Evolutionary conservation across 495 filamentous ascomycete species (phyloP).

Genomic region (Tuber calosporum): DNA sequence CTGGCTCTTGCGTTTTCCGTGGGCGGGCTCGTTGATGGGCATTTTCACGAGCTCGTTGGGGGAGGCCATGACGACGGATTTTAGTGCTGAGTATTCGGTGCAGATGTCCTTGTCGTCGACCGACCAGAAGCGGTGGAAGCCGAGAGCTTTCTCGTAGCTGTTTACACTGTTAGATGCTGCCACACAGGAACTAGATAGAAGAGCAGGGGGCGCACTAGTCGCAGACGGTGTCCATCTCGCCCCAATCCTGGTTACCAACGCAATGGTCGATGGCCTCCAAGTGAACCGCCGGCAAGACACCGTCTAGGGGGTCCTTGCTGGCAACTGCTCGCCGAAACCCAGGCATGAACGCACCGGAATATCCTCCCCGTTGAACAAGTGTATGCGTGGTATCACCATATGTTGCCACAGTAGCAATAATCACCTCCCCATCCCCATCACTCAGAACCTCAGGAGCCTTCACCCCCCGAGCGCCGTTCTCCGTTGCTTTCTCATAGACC

Average conservation of each 20-base stretch:
- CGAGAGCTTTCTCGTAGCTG: conserved; percentile 76
- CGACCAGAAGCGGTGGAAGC: conserved; percentile 91
- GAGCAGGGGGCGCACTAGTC: conserved; percentile 52
- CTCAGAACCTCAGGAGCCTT: conserved; percentile 49
- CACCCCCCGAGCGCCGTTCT: conserved; percentile 60
- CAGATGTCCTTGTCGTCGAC: conserved; percentile 81
- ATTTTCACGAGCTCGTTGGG: conserved; percentile 81
- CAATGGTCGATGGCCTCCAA: conserved; percentile 80
- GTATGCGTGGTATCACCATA: conserved; percentile 93
- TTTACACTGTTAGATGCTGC: conserved; percentile 30
- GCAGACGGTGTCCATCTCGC: conserved; percentile 75
- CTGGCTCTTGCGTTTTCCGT: conserved; percentile 75
- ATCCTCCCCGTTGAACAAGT: conserved; percentile 59
- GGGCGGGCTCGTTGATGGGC: conserved; percentile 93
- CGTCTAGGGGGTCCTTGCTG: conserved; percentile 43
- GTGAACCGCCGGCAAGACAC: conserved; percentile 56
- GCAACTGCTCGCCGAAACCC: conserved; percentile 55
- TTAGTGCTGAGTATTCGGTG: conserved; percentile 81
- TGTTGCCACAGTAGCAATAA: conserved; percentile 68
- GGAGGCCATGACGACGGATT: conserved; percentile 78
- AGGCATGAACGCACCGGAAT: conserved; percentile 69
- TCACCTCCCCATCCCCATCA: conserved; percentile 53
- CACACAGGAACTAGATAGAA: conserved; percentile 14
- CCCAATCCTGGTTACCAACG: conserved; percentile 89
- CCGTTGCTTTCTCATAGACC: conserved; percentile 63